These are phyloP conservation scores for Trichophaea hybrida DNA, from an alignment of 2,329 filamentous ascomycete species.

Conservation along the genomic window DNA sequence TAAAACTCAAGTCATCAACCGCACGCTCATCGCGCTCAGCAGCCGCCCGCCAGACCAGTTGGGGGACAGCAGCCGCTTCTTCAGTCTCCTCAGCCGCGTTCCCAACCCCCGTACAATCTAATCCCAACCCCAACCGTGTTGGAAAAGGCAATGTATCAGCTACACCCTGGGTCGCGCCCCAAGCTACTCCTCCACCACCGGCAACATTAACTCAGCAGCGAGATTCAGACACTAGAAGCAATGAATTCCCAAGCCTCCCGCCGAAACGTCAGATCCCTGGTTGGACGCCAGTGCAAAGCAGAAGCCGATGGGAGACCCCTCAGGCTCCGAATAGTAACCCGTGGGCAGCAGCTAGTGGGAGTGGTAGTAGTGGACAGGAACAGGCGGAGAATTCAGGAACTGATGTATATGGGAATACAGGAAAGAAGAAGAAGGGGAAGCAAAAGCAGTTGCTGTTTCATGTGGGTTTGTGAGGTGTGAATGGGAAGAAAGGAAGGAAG, in stretches of 20 bases:
- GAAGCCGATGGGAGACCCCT: slow-evolving; percentile 15
- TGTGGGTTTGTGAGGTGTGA: slow-evolving; percentile 28
- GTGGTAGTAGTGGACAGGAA: slow-evolving; percentile 4
- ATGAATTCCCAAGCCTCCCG: slow-evolving; percentile 34
- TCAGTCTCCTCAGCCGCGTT: slow-evolving; percentile 23
- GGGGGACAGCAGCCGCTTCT: slow-evolving; percentile 35
- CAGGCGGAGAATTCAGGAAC: slow-evolving; percentile 21
- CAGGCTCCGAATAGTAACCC: slow-evolving; percentile 17
- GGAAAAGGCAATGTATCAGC: slow-evolving; percentile 22
- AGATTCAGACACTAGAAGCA: slow-evolving; percentile 36
- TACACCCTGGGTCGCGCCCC: slow-evolving; percentile 25
- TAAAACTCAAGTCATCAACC: slow-evolving; percentile 56
- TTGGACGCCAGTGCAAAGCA: slow-evolving; percentile 20
- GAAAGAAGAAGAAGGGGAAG: slow-evolving; percentile 31
- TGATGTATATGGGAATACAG: slow-evolving; percentile 6
- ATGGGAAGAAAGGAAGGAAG: no score
- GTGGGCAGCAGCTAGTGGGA: slow-evolving; percentile 15
- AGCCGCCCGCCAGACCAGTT: slow-evolving; percentile 43
- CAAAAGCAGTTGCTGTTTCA: slow-evolving; percentile 33
- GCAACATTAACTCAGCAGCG: slow-evolving; percentile 37
- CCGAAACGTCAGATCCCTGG: slow-evolving; percentile 18
- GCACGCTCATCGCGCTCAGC: slow-evolving; percentile 49
- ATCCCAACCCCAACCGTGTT: slow-evolving; percentile 15
- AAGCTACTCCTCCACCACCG: slow-evolving; percentile 37
- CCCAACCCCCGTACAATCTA: slow-evolving; percentile 5